Evolutionary conservation across 163 green algal species (phyloP), one percentile per base, ranked within the genome.

Genomic region (Scenedesmus sp.): DNA sequence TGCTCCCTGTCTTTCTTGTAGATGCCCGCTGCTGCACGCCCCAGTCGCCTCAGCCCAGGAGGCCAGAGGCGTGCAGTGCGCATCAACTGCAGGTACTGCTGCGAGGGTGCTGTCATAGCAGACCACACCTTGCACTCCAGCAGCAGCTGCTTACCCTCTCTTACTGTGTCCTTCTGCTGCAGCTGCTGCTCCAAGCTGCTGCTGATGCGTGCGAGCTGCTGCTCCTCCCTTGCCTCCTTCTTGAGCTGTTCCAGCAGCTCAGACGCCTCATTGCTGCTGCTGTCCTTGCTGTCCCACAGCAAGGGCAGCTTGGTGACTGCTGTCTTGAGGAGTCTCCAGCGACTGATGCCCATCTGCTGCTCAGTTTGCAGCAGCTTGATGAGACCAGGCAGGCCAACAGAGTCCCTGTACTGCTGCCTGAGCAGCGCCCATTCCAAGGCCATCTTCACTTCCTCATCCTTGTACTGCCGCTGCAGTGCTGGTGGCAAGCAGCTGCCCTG

Each of bases 111-210:
- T 60, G 77, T 9, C 77, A 85, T 85, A 23, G 52, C 46, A 59
- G 13, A 8, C 77, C 52, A 59, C 77, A 85, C 77, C 77, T 85
- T n/a, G 77, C 77, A 85, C 77, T 85, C 77, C 8, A 85, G 18
- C 77, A 85, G 34, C 77, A 85, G 46, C 77, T 59, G 77, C 77
- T 34, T n/a, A 15, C 46, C 46, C 77, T 62, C 77, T 34, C 6
- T 59, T 8, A 59, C 34, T 34, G 23, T 85, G 46, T 59, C 46
- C 77, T 59, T 57, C 77, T 85, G 77, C 77, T 12, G 9, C 77
- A 62, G 77, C 77, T 57, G 77, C 77, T 23, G 13, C 77, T 62
- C 77, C 4, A 85, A n/a, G 77, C 77, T 79, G 70, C 70, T 79
- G 70, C 70, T 79, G 2, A 52, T 8, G 2, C 70, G 70, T 13